phyloP scores from a whole-genome alignment of 129 eudicot genomes.

The Flaveria robusta region DNA sequence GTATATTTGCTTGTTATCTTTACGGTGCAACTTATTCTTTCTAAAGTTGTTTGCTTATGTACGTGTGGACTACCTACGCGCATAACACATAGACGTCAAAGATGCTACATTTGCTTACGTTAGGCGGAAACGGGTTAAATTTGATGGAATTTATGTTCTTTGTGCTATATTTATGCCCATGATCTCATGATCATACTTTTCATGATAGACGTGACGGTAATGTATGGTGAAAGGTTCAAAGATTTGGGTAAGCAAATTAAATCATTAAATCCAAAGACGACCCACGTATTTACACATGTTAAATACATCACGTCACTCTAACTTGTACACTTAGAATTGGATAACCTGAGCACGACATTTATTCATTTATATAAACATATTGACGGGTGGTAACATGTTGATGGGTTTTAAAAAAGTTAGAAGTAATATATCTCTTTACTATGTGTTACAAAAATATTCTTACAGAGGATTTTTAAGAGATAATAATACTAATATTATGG shows the following conservation, averaged over 20 bases:
- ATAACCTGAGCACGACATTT: neutral
- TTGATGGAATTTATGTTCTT: neutral
- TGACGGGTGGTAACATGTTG: neutral
- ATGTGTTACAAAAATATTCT: too few relatives aligned
- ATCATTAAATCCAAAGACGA: neutral
- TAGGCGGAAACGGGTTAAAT: neutral
- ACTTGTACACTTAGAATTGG: neutral
- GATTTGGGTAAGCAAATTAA: neutral
- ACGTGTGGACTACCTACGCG: neutral
- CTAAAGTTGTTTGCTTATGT: neutral
- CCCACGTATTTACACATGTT: neutral
- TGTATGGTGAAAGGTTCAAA: neutral
- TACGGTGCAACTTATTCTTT: neutral
- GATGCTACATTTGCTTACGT: neutral
- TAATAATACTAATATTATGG: neutral
- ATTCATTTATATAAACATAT: neutral
- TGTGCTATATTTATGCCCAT: neutral
- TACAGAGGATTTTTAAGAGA: too few relatives aligned
- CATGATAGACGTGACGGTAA: neutral
- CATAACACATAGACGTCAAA: neutral
- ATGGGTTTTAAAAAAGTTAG: too few relatives aligned
- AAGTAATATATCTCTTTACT: neutral
- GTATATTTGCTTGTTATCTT: slow-evolving; percentile 1
- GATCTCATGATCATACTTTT: too few relatives aligned
- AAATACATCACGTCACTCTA: neutral